Conservation (phyloP, 306 rosid species). For the Macrotyloma uniflorum region DNA sequence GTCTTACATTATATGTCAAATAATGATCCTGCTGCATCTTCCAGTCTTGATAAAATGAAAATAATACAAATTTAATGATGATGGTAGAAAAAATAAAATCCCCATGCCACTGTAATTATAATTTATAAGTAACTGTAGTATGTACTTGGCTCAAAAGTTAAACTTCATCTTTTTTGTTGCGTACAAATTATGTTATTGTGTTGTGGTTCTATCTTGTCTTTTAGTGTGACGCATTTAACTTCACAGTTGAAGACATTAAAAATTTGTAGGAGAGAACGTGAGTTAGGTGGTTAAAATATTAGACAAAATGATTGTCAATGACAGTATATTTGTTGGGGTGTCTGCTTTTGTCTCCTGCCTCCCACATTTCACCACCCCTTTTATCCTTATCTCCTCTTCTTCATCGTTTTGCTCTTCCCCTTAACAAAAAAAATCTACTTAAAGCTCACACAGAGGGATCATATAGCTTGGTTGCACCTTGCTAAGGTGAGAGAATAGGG, state of each 20-base stretch:
- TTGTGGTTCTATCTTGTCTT: conserved; percentile 4
- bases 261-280: conserved; percentile 22
- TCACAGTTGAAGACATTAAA: conserved; percentile 22
- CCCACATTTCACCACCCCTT: conserved; percentile 38
- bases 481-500: not conserved
- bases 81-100: not conserved
- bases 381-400: conserved; percentile 38
- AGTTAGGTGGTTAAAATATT: conserved; percentile 56
- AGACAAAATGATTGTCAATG: conserved; percentile 59
- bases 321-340: conserved; percentile 45
- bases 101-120: not conserved
- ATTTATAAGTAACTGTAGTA: not conserved
- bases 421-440: not conserved
- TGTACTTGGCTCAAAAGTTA: not conserved
- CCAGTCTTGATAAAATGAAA: not conserved
- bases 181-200: not conserved
- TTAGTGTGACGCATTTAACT: not conserved
- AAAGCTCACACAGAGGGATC: not conserved
- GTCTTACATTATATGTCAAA: not conserved
- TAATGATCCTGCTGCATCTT: conserved; percentile 14
- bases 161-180: not conserved
- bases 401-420: conserved; percentile 12
- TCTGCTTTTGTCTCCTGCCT: conserved; percentile 49
- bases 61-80: not conserved
- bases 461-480: conserved; percentile 1